Evolutionary conservation across 2,329 filamentous ascomycete genomes (phyloP).

Genomic region (Epichloe baconii): DNA sequence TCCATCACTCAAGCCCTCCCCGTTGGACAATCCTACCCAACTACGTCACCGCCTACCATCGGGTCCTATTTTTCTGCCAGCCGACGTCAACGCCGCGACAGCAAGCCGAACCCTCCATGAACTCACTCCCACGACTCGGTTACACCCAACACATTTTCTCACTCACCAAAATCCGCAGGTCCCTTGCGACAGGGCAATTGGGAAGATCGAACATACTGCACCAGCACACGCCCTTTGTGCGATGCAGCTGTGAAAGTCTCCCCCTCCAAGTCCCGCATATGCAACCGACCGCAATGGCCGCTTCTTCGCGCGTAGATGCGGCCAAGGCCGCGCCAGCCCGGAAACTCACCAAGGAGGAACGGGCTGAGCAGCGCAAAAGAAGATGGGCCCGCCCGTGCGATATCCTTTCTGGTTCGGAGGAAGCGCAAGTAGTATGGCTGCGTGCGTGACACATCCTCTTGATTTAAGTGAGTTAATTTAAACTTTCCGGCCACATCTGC

Average conservation of each 20-base stretch:
- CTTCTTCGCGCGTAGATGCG: slow-evolving; percentile 1
- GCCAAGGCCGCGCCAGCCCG: slow-evolving; percentile 3
- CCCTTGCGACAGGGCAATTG: neutral
- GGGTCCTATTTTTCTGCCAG: slow-evolving; percentile 6
- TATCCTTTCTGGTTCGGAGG: slow-evolving; percentile 97
- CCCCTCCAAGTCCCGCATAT: neutral
- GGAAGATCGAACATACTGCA: neutral
- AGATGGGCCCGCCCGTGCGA: slow-evolving; percentile 25
- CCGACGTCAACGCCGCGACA: slow-evolving; percentile 2
- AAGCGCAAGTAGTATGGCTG: slow-evolving; percentile 83
- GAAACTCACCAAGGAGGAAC: slow-evolving; percentile 6
- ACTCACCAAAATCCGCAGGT: neutral
- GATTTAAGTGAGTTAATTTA: slow-evolving; percentile 60
- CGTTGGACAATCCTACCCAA: neutral
- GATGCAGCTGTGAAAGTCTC: neutral
- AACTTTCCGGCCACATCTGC: neutral
- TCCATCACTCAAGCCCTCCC: too few species aligned
- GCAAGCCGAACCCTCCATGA: neutral
- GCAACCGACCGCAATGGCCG: slow-evolving; percentile 9
- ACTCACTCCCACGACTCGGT: neutral
- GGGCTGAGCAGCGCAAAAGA: slow-evolving; percentile 18
- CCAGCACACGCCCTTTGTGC: neutral
- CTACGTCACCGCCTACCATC: slow-evolving; percentile 6
- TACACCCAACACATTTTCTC: neutral
- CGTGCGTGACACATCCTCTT: slow-evolving; percentile 82